Evolutionary conservation across 108 stramenopile genomes (phyloP).

Genomic region (Pseudonitzschia pungens): DNA sequence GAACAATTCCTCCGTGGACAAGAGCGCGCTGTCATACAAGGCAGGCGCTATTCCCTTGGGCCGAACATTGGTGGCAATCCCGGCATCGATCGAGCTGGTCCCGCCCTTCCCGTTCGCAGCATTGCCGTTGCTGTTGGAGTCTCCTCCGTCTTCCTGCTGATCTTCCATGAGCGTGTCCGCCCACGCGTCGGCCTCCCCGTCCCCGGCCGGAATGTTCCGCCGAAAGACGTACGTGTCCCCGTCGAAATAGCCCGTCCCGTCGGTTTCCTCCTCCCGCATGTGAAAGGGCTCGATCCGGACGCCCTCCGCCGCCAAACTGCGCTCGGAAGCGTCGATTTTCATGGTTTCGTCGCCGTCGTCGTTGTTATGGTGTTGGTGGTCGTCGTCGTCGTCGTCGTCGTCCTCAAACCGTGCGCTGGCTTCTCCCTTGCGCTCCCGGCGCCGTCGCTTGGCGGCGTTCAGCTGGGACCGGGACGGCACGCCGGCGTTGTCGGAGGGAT

Average conservation of each 20-base stretch:
- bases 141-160: no score
- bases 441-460: conserved; percentile 38
- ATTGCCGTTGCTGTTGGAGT: no score
- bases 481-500: not conserved
- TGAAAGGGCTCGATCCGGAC: conserved; percentile 78
- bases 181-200: conserved; percentile 83
- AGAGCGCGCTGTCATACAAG: conserved; percentile 27
- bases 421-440: conserved; percentile 30
- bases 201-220: conserved; percentile 30
- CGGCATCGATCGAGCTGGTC: no score
- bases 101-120: no score
- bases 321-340: no score
- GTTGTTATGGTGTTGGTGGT: no score
- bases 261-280: conserved; percentile 74
- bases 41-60: conserved; percentile 29
- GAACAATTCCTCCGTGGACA: conserved; percentile 48
- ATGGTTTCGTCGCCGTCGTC: not conserved
- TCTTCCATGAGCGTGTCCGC: conserved; percentile 48
- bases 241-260: conserved; percentile 82
- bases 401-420: conserved; percentile 4
- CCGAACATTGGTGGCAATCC: no score
- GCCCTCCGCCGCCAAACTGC: conserved; percentile 46
- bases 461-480: conserved; percentile 28
- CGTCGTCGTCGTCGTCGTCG: conserved; percentile 1
- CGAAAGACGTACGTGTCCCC: conserved; percentile 87